Base-by-base conservation (phyloP, 495 filamentous ascomycete species). In the Penicilliopsis zonata region DNA sequence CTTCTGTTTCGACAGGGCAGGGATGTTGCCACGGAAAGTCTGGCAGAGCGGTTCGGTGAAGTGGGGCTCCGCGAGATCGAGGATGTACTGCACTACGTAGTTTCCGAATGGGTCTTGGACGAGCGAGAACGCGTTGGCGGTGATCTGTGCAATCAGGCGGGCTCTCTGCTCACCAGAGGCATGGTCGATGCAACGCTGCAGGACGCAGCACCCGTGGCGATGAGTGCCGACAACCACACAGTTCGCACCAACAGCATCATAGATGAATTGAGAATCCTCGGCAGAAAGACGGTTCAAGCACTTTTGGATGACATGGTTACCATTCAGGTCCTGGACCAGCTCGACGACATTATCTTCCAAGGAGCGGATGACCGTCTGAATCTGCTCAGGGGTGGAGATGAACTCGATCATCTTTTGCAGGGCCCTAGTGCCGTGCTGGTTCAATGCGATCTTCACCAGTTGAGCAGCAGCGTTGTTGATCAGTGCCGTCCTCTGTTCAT, bases 331-430 rank as follows among this genome's bases (percentile, higher is more conserved):
- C 52, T 98, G 85, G 35, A 98, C 94, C 25, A 98, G 64, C 33
- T 85, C 79, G 4, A 95, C 87, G 17, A 98, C 90, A 35, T 81
- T 72, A 36, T 72, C 58, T 21, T 74, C 61, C 18, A 98, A 67
- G 13, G 88, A 80, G 18, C 74, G 52, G 37, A 92, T 90, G 44
- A 98, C 85, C 13, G 78, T 78, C 35, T 80, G 63, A 27, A 86
- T 81, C 59, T 81, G 78, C 43, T 80, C 75, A 3, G 70, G 63
- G 19, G 81, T 86, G 27, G 80, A 78, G 43, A 98, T 83, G 45
- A 81, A 88, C 51, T 98, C 90, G 38, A 98, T 96, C 90, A 98
- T 98, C 68, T 95, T 96, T 59, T 98, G 90, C 35, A 98, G 58
- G 42, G 90, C 90, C 18, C 90, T 74, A 23, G 90, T 98, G 37